These are phyloP conservation scores for Cucumis variabilis DNA, from an alignment of 331 rosid genomes.

Conservation along the genomic window DNA sequence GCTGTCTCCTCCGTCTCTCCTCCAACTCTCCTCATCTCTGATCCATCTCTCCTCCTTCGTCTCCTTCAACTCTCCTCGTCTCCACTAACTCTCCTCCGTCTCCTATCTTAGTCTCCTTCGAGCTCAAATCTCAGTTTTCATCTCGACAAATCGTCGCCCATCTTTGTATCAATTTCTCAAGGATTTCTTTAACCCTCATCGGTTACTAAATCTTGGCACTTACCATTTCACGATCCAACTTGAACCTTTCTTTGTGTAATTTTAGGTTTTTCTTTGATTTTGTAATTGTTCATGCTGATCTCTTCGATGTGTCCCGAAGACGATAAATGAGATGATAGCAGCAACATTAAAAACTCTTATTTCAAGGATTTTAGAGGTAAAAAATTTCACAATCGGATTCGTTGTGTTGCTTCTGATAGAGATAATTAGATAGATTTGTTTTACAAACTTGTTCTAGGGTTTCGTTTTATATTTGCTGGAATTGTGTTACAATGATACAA, in stretches of 20 bases:
- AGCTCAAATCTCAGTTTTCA: not conserved
- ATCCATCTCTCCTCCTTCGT: too few relatives aligned
- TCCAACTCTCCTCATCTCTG: too few relatives aligned
- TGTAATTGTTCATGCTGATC: not conserved
- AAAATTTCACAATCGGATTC: not conserved
- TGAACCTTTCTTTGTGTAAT: not conserved
- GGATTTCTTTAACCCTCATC: not conserved
- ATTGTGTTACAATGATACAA: not conserved
- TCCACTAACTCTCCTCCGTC: too few relatives aligned
- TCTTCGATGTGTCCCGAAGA: not conserved
- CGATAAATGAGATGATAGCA: not conserved
- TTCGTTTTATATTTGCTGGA: not conserved
- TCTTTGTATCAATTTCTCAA: not conserved
- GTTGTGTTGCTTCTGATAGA: not conserved
- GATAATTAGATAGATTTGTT: not conserved
- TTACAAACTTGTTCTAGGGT: not conserved
- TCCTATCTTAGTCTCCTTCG: too few relatives aligned
- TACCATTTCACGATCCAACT: not conserved
- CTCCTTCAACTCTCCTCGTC: too few relatives aligned
- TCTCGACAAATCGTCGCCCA: not conserved
- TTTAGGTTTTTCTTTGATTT: not conserved
- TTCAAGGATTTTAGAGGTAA: not conserved
- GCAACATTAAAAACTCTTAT: not conserved
- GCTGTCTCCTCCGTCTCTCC: too few relatives aligned
- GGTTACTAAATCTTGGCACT: not conserved